Evolutionary conservation across 1,284 basidiomycete species (phyloP).

Genomic region (Leccinum fuscescens): DNA sequence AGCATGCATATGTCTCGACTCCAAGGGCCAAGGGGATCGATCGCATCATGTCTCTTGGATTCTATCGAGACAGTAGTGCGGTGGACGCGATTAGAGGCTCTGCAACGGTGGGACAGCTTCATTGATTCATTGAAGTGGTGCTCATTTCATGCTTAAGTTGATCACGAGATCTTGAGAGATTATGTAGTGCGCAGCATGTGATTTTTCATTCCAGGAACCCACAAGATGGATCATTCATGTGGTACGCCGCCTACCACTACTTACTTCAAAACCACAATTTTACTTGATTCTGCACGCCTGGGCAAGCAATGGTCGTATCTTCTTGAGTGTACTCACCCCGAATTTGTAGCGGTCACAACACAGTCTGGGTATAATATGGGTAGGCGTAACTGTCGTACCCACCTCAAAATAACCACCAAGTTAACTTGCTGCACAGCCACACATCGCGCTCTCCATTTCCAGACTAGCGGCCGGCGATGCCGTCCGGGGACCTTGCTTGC

Average conservation of each 20-base stretch:
- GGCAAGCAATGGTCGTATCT: neutral
- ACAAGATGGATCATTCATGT: neutral
- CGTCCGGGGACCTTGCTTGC: no score
- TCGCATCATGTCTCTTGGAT: neutral
- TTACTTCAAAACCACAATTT: neutral
- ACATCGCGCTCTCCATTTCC: neutral
- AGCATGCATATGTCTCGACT: neutral
- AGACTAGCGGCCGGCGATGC: no score
- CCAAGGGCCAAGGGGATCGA: neutral
- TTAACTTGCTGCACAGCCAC: neutral
- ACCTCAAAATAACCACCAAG: neutral
- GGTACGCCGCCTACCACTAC: neutral
- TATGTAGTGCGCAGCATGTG: neutral
- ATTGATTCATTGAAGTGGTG: neutral
- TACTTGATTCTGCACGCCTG: neutral
- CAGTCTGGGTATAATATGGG: neutral
- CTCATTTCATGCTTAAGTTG: neutral
- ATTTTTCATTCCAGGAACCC: neutral
- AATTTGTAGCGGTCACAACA: neutral
- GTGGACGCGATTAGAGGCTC: constrained; percentile 1
- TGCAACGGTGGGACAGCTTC: neutral
- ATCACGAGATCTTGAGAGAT: neutral
- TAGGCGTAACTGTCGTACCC: neutral
- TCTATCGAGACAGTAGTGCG: constrained; percentile 1
- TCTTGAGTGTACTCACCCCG: neutral